Conservation (phyloP, 148 eudicot species). For the Persicaria tinctoria region DNA sequence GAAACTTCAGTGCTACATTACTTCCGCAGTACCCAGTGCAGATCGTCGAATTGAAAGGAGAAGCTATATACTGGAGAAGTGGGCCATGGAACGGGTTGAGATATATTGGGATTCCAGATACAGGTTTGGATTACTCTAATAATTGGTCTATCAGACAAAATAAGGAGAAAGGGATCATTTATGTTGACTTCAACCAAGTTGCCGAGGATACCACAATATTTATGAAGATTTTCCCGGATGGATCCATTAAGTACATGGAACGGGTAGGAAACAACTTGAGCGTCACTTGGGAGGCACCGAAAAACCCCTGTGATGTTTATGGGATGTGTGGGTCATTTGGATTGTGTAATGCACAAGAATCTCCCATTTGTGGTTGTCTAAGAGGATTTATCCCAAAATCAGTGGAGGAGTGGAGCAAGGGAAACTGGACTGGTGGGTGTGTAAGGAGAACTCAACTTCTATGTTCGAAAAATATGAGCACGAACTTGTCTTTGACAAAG, state of each 20-base stretch:
- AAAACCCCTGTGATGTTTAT: slow-evolving; percentile 33
- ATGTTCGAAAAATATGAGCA: slow-evolving; percentile 22
- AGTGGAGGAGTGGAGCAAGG: slow-evolving; percentile 32
- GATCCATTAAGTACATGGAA: slow-evolving; percentile 8
- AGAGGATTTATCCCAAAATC: slow-evolving; percentile 40
- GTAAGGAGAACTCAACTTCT: slow-evolving; percentile 24
- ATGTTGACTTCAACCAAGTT: slow-evolving; percentile 9
- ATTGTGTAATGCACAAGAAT: slow-evolving; percentile 28
- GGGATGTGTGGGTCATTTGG: slow-evolving; percentile 56
- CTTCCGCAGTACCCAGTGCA: slow-evolving; percentile 17
- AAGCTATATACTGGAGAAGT: slow-evolving; percentile 27
- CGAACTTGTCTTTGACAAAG: not conserved
- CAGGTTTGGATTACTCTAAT: not conserved
- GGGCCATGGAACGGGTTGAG: slow-evolving; percentile 37
- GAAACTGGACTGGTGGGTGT: slow-evolving; percentile 50
- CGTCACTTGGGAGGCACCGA: slow-evolving; percentile 11
- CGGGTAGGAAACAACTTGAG: slow-evolving; percentile 19
- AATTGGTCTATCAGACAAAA: slow-evolving; percentile 4
- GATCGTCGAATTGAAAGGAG: slow-evolving; percentile 25
- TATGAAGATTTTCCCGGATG: slow-evolving; percentile 13
- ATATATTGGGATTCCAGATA: slow-evolving; percentile 17
- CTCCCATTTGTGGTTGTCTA: slow-evolving; percentile 46
- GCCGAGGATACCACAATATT: not conserved
- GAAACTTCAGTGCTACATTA: slow-evolving; percentile 26
- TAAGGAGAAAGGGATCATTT: slow-evolving; percentile 10